Conservation (phyloP, 2,329 filamentous ascomycete species). For the Metarhizium anisopliae region DNA sequence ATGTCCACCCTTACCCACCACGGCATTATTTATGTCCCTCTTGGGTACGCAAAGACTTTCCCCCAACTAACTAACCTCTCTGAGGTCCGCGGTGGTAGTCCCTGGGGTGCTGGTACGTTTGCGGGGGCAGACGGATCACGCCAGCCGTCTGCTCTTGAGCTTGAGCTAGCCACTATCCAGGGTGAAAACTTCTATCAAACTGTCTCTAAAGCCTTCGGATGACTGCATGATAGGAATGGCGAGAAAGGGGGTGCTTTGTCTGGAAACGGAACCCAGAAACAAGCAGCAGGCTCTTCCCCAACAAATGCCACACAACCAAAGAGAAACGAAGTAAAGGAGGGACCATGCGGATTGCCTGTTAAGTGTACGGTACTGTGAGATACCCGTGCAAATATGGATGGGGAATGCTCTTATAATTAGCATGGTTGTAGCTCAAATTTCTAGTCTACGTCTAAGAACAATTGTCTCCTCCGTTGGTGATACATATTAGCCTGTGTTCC, state of each 20-base stretch:
- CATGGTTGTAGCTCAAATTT: not conserved
- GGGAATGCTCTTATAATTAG: not conserved
- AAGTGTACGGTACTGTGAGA: not conserved
- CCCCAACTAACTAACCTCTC: constrained; percentile 56
- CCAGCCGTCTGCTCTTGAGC: constrained; percentile 66
- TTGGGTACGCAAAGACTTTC: constrained; percentile 83
- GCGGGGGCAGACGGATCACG: constrained; percentile 71
- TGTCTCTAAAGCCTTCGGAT: constrained; percentile 62
- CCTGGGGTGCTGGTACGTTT: constrained; percentile 95
- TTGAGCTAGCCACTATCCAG: constrained; percentile 72
- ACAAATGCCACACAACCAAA: not conserved
- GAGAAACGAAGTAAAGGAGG: not conserved
- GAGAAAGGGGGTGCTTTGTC: constrained; percentile 3
- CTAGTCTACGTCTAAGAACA: too few species aligned
- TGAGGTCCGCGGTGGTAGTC: constrained; percentile 77
- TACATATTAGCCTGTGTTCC: too few species aligned
- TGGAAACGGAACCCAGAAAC: not conserved
- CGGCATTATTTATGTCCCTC: constrained; percentile 91
- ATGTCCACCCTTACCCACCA: constrained; percentile 88
- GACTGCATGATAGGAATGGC: constrained; percentile 60
- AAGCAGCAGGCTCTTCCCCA: not conserved
- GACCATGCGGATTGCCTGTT: not conserved
- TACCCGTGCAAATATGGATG: not conserved
- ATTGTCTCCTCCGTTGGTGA: too few species aligned
- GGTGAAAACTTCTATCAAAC: constrained; percentile 77